A percentile compares a stretch with the other conserved stretches of the same genome.
Conservation (phyloP, 345 rosid genomes). For the Citrus reticulata region DNA sequence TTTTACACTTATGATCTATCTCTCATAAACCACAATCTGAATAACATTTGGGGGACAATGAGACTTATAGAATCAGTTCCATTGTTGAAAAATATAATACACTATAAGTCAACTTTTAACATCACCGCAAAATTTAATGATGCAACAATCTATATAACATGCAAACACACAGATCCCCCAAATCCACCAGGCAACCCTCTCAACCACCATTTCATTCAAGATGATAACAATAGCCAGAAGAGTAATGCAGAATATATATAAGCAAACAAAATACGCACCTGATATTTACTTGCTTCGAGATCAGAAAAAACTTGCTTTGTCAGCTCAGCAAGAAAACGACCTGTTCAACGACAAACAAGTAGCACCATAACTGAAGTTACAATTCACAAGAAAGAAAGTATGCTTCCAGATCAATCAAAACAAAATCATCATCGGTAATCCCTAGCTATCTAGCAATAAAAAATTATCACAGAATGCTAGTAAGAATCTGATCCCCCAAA, state of each 20-base stretch:
- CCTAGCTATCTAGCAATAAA: background rate
- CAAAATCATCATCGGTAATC: background rate
- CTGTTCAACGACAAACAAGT: slow-evolving; percentile 33
- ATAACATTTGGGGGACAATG: background rate
- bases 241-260: background rate
- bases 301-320: slow-evolving; percentile 91
- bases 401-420: slow-evolving; percentile 8
- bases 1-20: background rate
- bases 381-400: background rate
- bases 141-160: background rate
- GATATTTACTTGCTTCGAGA: slow-evolving; percentile 95
- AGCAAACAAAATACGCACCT: slow-evolving; percentile 40
- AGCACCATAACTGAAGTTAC: background rate
- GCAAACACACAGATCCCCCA: background rate
- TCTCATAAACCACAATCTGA: background rate
- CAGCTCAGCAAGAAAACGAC: slow-evolving; percentile 95
- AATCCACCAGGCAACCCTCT: background rate
- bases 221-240: background rate
- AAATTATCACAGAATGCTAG: background rate
- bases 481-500: background rate
- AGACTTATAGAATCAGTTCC: background rate
- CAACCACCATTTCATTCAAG: slow-evolving; percentile 3
- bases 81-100: background rate
- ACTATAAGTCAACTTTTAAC: background rate
- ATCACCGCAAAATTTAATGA: background rate